phyloP scores from a whole-genome alignment of 2,329 filamentous ascomycete species.

The Hypocreales sp. region DNA sequence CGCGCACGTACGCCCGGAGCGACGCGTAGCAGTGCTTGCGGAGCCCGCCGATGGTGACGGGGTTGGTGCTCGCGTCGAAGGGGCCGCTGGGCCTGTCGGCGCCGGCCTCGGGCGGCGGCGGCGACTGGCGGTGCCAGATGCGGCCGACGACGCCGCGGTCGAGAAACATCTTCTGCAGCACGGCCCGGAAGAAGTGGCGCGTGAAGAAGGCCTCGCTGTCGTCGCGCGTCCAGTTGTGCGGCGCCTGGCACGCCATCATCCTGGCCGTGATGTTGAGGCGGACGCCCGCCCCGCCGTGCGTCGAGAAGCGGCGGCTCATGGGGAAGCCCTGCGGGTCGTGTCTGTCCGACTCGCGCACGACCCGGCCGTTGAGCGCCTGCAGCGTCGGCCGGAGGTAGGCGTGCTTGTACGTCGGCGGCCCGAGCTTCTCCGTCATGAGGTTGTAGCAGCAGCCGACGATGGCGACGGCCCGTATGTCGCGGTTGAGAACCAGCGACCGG shows the following conservation, averaged over 20 bases:
- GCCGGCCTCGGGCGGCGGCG: neutral
- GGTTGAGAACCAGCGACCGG: slow-evolving; percentile 70
- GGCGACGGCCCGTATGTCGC: slow-evolving; percentile 73
- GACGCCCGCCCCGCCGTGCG: slow-evolving; percentile 46
- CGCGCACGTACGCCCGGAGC: slow-evolving; percentile 64
- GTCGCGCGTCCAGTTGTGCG: slow-evolving; percentile 70
- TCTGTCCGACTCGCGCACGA: slow-evolving; percentile 51
- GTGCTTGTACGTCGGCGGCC: slow-evolving; percentile 74
- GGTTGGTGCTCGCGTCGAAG: slow-evolving; percentile 48
- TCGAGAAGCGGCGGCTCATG: slow-evolving; percentile 60
- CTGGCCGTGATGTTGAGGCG: slow-evolving; percentile 88
- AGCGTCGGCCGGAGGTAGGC: slow-evolving; percentile 57
- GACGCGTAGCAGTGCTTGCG: slow-evolving; percentile 64
- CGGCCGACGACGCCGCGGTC: slow-evolving; percentile 64
- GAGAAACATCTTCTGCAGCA: slow-evolving; percentile 83
- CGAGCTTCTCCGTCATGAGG: slow-evolving; percentile 76
- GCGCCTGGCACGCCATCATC: slow-evolving; percentile 97
- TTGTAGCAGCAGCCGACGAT: slow-evolving; percentile 99
- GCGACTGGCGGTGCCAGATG: slow-evolving; percentile 21
- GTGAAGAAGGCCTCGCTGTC: slow-evolving; percentile 85
- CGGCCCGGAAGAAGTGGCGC: slow-evolving; percentile 79
- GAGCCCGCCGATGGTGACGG: slow-evolving; percentile 76
- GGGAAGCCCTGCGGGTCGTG: slow-evolving; percentile 86
- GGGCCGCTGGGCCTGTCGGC: slow-evolving; percentile 17
- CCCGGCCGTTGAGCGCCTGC: slow-evolving; percentile 51